These are phyloP conservation scores for Ophiocytium majus DNA, from an alignment of 352 stramenopile genomes.

Conservation along the genomic window DNA sequence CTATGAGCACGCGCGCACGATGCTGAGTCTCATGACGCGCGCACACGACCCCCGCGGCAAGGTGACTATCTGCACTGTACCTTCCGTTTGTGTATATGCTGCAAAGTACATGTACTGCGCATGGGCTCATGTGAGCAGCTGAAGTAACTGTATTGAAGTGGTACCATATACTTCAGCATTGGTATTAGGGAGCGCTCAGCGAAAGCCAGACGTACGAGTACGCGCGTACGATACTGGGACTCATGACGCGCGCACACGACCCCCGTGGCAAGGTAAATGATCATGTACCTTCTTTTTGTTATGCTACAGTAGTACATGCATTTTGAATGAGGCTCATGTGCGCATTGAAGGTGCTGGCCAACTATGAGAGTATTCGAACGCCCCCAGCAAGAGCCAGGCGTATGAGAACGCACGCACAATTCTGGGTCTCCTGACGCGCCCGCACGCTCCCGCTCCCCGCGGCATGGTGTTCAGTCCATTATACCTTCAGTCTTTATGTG, in stretches of 20 bases:
- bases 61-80: conserved; percentile 31
- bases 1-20: conserved; percentile 93
- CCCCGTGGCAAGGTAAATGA: conserved; percentile 76
- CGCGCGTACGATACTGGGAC: conserved; percentile 86
- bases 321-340: conserved; percentile 89
- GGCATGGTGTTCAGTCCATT: no score
- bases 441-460: conserved; percentile 78
- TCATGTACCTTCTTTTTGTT: no score
- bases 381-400: conserved; percentile 86
- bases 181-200: conserved; percentile 91
- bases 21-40: conserved; percentile 90
- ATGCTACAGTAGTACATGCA: background rate
- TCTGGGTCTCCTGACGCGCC: conserved; percentile 85
- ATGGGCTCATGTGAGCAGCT: no score
- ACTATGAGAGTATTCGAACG: conserved; percentile 95
- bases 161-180: no score
- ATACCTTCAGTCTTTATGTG: no score
- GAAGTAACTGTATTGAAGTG: no score
- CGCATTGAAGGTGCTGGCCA: conserved; percentile 90
- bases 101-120: conserved; percentile 69
- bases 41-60: conserved; percentile 81
- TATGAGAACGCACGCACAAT: conserved; percentile 95
- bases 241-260: conserved; percentile 88
- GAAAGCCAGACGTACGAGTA: conserved; percentile 94
- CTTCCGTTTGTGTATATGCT: conserved; percentile 85